Percentiles rank a stretch among this genome's conserved stretches.
Evolutionary conservation across 371 early-diverging fungal species (phyloP).

Genomic region (Rhizopus stolonifer): DNA sequence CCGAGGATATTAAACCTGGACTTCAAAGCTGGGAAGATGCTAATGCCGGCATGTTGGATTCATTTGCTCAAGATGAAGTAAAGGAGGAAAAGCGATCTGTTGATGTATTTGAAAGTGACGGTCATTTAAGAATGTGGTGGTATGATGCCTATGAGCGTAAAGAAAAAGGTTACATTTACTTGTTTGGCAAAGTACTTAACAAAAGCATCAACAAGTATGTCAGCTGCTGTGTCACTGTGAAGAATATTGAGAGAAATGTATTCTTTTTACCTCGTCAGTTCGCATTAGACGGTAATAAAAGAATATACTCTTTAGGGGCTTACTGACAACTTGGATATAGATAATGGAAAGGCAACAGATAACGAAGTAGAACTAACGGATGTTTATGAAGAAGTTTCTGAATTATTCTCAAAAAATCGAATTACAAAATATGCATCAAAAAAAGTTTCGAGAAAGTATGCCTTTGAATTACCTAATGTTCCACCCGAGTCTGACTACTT

Average conservation of each 20-base stretch:
- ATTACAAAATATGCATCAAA: conserved; percentile 65
- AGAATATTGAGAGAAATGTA: conserved; percentile 82
- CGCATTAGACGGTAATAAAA: conserved; percentile 53
- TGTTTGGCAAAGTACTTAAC: conserved; percentile 86
- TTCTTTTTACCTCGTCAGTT: conserved; percentile 80
- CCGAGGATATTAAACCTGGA: conserved; percentile 12
- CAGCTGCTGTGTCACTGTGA: conserved; percentile 84
- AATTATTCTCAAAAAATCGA: conserved; percentile 50
- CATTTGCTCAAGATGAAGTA: conserved; percentile 17
- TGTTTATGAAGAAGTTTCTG: conserved; percentile 78
- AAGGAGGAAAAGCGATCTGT: conserved; percentile 20
- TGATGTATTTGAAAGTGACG: conserved; percentile 60
- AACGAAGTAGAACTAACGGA: conserved; percentile 61
- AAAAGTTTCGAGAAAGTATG: conserved; percentile 81
- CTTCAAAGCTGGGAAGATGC: conserved; percentile 34
- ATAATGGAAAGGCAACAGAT: conserved; percentile 53
- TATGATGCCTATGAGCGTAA: conserved; percentile 83
- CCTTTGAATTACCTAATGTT: conserved; percentile 86
- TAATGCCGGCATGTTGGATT: conserved; percentile 20
- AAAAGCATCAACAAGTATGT: conserved; percentile 52
- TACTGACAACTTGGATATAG: too few relatives aligned
- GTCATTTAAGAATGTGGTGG: conserved; percentile 63
- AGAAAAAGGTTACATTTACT: conserved; percentile 75
- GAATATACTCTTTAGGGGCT: too few relatives aligned
- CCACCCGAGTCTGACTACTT: conserved; percentile 84